phyloP scores from a whole-genome alignment of 345 rosid species.

The Rhizophora mangle region DNA sequence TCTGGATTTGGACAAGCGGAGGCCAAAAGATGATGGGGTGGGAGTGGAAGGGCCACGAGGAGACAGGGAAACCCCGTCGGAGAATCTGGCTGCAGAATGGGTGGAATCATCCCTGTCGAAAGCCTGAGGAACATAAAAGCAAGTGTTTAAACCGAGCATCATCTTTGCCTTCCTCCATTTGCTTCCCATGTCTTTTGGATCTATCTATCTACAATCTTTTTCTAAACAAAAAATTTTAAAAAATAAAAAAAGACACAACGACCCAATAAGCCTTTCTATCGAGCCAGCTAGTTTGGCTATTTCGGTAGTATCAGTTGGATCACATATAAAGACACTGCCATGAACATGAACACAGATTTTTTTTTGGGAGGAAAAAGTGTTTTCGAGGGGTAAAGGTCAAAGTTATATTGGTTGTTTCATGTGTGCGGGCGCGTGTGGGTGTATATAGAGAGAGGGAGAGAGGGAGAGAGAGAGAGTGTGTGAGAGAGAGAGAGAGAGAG shows the following conservation, averaged over 20 bases:
- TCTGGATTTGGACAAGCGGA: slow-evolving; percentile 50
- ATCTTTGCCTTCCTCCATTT: slow-evolving; percentile 79
- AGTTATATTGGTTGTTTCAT: too few relatives aligned
- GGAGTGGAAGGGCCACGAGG: slow-evolving; percentile 39
- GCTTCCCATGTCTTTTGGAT: slow-evolving; percentile 55
- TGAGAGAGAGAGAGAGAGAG: too few relatives aligned
- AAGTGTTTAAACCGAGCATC: slow-evolving; percentile 66
- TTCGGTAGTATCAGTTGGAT: neutral
- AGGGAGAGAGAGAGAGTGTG: too few relatives aligned
- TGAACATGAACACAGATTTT: too few relatives aligned
- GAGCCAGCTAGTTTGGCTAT: neutral
- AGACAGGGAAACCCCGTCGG: slow-evolving; percentile 41
- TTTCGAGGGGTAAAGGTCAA: too few relatives aligned
- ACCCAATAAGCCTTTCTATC: neutral
- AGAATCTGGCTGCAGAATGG: slow-evolving; percentile 28
- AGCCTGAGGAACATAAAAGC: slow-evolving; percentile 61
- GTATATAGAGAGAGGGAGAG: too few relatives aligned
- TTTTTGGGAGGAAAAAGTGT: too few relatives aligned
- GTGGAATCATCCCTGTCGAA: slow-evolving; percentile 3
- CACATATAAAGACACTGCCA: neutral
- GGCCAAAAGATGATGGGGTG: slow-evolving; percentile 63
- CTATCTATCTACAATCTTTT: neutral
- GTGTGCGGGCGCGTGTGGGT: too few relatives aligned
- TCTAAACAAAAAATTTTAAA: neutral
- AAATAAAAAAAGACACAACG: neutral